Evolutionary conservation across 139 green algal genomes (phyloP), one percentile per base, ranked within the genome.

Genomic region (Picocystis salinarum): DNA sequence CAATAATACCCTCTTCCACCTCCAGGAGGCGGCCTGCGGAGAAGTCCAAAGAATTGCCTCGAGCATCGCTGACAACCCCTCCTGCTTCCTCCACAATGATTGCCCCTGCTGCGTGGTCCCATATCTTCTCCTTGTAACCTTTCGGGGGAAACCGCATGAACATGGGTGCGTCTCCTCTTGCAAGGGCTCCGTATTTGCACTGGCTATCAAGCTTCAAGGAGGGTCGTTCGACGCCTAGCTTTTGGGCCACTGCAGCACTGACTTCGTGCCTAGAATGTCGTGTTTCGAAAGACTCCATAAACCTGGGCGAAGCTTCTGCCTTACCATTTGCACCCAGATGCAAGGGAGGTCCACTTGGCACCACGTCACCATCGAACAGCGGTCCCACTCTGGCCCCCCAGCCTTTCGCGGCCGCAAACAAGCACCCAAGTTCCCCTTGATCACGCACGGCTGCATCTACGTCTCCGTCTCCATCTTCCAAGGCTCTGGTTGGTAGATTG

Each of bases 61-160:
- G 26, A 3, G 53, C 65, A 50, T 84, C 71, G 3, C 67, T 77
- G 52, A 74, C 66, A 5, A 56, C 28, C 9, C 34, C 82, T 6
- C 82, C 82, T 6, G 82, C 77, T 61, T 92, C 82, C 55, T 77
- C 46, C 9, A 88, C 71, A 33, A 93, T 80, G 30, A 80, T 50
- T 9, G 71, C 66, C 1, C 81, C 82, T 0, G 81, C 72, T 18
- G 48, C 65, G 56, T 93, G 82, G 59, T 93, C 82, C 82, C 82
- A 93, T 25, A 93, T 83, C 63, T 92, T 92, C 50, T 93, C 82
- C 4, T 66, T 42, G 59, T 93, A 93, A 2, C 42, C 53, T 11
- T 59, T 15, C 2, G 73, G 63, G 4, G 82, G 82, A 56, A 93
- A 92, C 28, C 82, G 66, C 76, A 93, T 80, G 67, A 86, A 88